Percentiles rank a stretch among this genome's conserved stretches.
These are phyloP conservation scores for Colletotrichum sp. DNA, from an alignment of 2,329 filamentous ascomycete species.

Conservation along the genomic window DNA sequence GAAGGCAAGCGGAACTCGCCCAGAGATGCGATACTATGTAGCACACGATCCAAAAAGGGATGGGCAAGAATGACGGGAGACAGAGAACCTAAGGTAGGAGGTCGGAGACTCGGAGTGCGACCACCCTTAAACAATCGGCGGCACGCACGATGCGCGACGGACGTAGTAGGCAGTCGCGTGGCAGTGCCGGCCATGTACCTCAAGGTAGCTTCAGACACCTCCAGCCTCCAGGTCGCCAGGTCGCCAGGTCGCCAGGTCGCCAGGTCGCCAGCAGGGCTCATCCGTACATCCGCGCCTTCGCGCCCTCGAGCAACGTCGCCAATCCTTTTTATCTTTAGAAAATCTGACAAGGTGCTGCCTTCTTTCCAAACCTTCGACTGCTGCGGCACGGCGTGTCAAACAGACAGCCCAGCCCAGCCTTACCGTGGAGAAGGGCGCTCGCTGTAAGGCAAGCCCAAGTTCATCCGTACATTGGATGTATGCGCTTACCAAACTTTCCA, in stretches of 20 bases:
- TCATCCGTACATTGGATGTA: not conserved
- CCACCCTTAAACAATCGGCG: not conserved
- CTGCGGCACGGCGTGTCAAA: not conserved
- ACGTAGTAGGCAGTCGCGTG: slow-evolving; percentile 17
- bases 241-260: too few species aligned
- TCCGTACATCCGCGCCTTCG: not conserved
- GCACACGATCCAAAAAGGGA: not conserved
- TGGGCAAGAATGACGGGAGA: not conserved
- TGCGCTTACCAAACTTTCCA: not conserved
- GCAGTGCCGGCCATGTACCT: not conserved
- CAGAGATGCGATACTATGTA: not conserved
- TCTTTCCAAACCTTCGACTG: not conserved
- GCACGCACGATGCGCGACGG: not conserved
- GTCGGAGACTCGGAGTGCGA: not conserved
- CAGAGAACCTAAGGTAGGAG: not conserved
- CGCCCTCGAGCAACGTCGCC: not conserved
- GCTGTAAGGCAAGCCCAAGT: not conserved
- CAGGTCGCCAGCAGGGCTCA: not conserved
- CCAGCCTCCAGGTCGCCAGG: not conserved
- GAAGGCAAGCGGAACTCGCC: not conserved
- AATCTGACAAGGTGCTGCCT: not conserved
- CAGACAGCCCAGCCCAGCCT: not conserved
- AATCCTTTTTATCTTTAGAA: not conserved
- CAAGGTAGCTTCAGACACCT: not conserved
- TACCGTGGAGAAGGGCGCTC: not conserved